Base-by-base conservation (phyloP, 345 rosid species). In the Lepidium didymum region DNA sequence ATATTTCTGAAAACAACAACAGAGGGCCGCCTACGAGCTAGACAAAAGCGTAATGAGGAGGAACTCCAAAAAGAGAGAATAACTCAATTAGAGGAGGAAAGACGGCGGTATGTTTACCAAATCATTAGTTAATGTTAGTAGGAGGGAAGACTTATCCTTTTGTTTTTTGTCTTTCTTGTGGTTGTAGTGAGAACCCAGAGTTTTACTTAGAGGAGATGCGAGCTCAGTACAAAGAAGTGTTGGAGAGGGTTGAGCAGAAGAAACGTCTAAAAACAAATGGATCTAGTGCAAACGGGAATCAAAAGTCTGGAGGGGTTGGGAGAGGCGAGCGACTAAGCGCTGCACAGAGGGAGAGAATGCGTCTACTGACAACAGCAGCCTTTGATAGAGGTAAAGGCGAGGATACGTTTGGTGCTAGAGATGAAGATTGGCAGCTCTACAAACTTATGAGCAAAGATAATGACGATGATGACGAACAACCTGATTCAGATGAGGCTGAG, bases 341-440 rank as follows among this genome's bases (percentile, higher is more conserved):
- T 77, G 97, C 95, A 60, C 96, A 89, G 75, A 85, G 92, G 60
- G 99, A 94, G 69, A 83, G 96, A 68, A 94, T 94, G 95, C 95
- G 96, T 35, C 87, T 94, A 73, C 84, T 91, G 31, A 94, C 99
- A 25, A 84, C 96, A 1, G 97, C 97, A 38, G 99, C 99, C 35
- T 91, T 91, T 74, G 99, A 94, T 75, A 80, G 97, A 79, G 99
- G 97, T 60, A 94, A 91, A 78, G 95, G 96, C 13, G 96, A 91
- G 76, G 99, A 89, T 78, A 87, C 90, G 16, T 94, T 89, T 67
- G 96, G 97, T 52, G 77, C 96, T 65, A 89, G 53, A 78, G 99
- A 94, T 61, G 99, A 94, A 83, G 96, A 94, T 78, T 89, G 99
- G 99, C 92, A 94, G 63, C 94, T 94, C 18, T 91, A 94, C 83